Evolutionary conservation across 352 stramenopile species (phyloP), one percentile per base, ranked within the genome.

Genomic region (Globisporangium radiosum): DNA sequence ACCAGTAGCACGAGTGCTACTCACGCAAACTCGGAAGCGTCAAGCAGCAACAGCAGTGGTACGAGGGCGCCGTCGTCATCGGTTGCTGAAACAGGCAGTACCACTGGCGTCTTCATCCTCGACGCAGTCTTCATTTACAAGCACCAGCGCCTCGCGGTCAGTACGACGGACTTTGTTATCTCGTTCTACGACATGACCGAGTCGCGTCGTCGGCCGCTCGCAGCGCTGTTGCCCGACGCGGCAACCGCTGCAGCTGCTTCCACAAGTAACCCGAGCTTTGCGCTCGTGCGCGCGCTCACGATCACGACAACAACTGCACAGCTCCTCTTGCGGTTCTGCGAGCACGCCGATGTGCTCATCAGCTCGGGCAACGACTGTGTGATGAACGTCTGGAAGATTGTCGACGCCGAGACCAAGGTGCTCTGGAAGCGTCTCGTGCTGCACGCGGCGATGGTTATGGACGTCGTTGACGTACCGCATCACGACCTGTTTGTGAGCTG

Each of bases 101-200:
- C 25, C 37, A 42, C 14, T 43, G 39, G 57, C 1, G 63, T 88
- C 5, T 87, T 86, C 39, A 77, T 90, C 17, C 54, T 92, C 14
- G 81, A 90, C 11, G 80, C 84, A 13, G 76, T 76, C 17, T 90
- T 90, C 56, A 64, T 90, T 15, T 57, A 73, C 48, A 75, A 77
- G 36, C 85, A 83, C 50, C 57, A 78, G 54, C 81, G 83, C 57
- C 64, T 94, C 8, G 76, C 72, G 1, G 65, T 90, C 44, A 89
- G 80, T 48, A 88, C 80, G 15, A 88, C 85, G 11, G 78, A 94
- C 63, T 89, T 90, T 64, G 62, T 69, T 3, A 90, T 94, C 56
- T 85, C 85, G n/a, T 94, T 94, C 52, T 94, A 88, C 57, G 75
- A 75, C 45, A 77, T 88, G 68, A 73, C 78, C 33, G 78, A 90